Base-by-base conservation (phyloP, 371 early-diverging fungal genomes). In the Mucor piriformis region DNA sequence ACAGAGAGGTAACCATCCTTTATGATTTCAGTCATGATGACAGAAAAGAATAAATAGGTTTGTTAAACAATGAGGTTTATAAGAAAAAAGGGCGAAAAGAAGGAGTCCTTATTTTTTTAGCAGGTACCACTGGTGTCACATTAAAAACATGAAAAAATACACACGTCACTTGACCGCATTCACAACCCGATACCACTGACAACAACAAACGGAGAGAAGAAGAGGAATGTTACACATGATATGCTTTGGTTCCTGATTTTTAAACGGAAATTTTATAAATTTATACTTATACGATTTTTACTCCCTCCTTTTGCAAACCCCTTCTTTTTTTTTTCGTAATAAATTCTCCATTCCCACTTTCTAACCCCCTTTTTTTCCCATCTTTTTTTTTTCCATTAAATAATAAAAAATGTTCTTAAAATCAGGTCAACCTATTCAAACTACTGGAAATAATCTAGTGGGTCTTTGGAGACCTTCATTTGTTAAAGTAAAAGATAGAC, bases 1-100 rank as follows among this genome's bases (percentile, higher is more conserved):
- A 96, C 87, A 38, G 83, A 82, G 50, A 88, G 77, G 66, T 94
- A 90, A 48, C 95, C 95, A 51, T 89, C 82, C 77, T 94, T 95
- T 52, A 95, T 73, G 21, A 88, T 83, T 63, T 79, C 73, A 46
- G 77, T 66, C 84, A 83, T 83, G 59, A 27, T 37, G 11, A 21
- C n/a, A n/a, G n/a, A n/a, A n/a, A n/a, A n/a, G n/a, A n/a, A n/a
- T n/a, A n/a, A n/a, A n/a, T n/a, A n/a, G n/a, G n/a, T n/a, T n/a
- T n/a, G n/a, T n/a, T n/a, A n/a, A n/a, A n/a, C n/a, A n/a, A n/a
- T n/a, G n/a, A n/a, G n/a, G n/a, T n/a, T n/a, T n/a, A n/a, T n/a
- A 61, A 16, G 56, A 42, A n/a, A 32, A 48, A 57, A 23, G 35
- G 40, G 24, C 5, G 12, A 46, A 24, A 7, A 24, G 21, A 46